Evolutionary conservation across 495 filamentous ascomycete species (phyloP).

Genomic region (Tuber magnatum): DNA sequence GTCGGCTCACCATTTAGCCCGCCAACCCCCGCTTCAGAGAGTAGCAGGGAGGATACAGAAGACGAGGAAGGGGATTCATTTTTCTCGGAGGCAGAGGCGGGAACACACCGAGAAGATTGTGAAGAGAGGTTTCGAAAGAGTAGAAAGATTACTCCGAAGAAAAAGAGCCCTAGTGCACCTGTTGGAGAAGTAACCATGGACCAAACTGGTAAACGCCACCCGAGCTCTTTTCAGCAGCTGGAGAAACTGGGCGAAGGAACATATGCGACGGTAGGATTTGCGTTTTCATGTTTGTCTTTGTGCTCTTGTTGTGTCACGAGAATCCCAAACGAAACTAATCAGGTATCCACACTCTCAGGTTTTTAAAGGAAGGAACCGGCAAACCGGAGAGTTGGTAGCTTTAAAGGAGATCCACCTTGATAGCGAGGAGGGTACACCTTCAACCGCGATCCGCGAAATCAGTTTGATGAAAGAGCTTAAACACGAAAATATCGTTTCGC

Average conservation of each 20-base stretch:
- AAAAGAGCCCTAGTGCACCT: conserved; percentile 6
- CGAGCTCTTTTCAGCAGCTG: conserved; percentile 95
- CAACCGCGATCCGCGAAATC: conserved; percentile 97
- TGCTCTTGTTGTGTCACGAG: not conserved
- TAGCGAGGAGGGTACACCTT: conserved; percentile 94
- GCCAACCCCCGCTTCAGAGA: conserved; percentile 18
- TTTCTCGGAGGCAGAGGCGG: conserved; percentile 16
- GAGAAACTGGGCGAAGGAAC: conserved; percentile 98
- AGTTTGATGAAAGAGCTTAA: conserved; percentile 98
- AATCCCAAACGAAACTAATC: not conserved
- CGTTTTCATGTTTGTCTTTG: not conserved
- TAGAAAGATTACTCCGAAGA: conserved; percentile 24
- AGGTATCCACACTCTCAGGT: conserved; percentile 53
- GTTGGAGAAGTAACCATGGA: conserved; percentile 56
- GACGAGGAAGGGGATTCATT: conserved; percentile 23
- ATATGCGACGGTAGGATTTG: conserved; percentile 82
- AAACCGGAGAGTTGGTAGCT: conserved; percentile 90
- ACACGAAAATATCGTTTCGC: conserved; percentile 93
- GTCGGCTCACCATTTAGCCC: not conserved
- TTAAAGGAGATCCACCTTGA: conserved; percentile 99
- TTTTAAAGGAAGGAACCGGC: conserved; percentile 95
- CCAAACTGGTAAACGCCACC: conserved; percentile 63
- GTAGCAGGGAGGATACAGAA: conserved; percentile 28
- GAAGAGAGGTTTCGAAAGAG: conserved; percentile 34
- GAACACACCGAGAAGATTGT: conserved; percentile 19